Base-by-base conservation (phyloP, 2,329 filamentous ascomycete genomes). In the Fusarium avenaceum region DNA sequence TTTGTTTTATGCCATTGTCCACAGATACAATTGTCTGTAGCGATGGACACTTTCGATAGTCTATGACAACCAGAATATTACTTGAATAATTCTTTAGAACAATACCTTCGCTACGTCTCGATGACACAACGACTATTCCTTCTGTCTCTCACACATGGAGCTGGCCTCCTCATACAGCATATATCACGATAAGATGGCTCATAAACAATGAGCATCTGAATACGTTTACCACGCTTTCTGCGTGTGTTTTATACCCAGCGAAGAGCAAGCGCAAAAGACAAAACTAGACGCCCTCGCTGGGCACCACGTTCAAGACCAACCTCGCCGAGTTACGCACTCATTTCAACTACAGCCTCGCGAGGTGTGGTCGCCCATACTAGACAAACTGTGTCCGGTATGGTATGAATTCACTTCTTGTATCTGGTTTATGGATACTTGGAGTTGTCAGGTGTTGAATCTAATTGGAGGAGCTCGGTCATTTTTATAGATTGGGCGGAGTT, bases 241-340 rank as follows among this genome's bases (percentile, higher is more conserved):
- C 42, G 57, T 49, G 66, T 30, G 60, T 54, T n/a, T 39, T 51
- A 50, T 19, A 40, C 66, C 62, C 66, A 60, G 53, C 40, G 14
- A 55, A 4, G 19, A 47, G 39, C 43, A 54, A 32, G 17, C 38
- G 33, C 24, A 61, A 10, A 19, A 50, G n/a, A 40, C 11, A 33
- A 50, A 30, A 30, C 14, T 49, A 11, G 32, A 22, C 38, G 51
- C 30, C 57, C 38, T 51, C 44, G 43, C 66, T 69, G 66, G 66
- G 66, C 43, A 52, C 57, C 66, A 70, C 66, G 66, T 69, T 69
- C 33, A 44, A 52, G 66, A 63, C 56, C 67, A 67, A 22, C 32
- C 43, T 50, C 20, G 35, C 33, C 33, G 40, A 50, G 63, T 47
- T 50, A 45, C 22, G 17, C 22, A 39, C 17, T 13, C 22, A 9